Conservation (phyloP, 2,329 filamentous ascomycete genomes). For the Diplodia corticola region DNA sequence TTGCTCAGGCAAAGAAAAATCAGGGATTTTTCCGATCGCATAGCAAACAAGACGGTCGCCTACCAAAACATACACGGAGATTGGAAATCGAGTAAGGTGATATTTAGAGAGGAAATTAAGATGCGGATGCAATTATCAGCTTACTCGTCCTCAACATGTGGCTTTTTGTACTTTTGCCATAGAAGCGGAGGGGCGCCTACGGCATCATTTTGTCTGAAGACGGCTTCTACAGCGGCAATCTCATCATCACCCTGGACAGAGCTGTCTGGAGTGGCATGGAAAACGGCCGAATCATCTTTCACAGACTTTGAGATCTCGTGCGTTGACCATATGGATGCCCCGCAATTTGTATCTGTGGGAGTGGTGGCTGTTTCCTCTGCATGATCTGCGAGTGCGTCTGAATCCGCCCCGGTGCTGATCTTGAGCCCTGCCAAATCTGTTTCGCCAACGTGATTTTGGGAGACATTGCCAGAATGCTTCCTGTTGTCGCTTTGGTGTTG, state of each 20-base stretch:
- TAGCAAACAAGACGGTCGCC: background rate
- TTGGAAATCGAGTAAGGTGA: background rate
- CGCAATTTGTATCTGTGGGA: conserved; percentile 3
- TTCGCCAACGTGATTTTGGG: background rate
- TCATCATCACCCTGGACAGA: conserved; percentile 13
- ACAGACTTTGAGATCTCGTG: background rate
- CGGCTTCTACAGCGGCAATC: background rate
- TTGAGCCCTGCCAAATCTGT: background rate
- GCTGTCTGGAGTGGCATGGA: conserved; percentile 7
- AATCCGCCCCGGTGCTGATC: background rate
- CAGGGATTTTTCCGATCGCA: too few relatives aligned
- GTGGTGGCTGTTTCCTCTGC: background rate
- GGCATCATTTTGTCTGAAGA: background rate
- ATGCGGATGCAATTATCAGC: background rate
- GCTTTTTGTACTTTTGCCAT: background rate
- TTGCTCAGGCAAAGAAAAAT: too few relatives aligned
- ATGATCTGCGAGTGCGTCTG: background rate
- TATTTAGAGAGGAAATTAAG: background rate
- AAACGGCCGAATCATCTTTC: background rate
- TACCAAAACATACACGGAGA: background rate
- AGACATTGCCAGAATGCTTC: background rate
- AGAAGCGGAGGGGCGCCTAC: background rate
- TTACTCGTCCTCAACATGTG: conserved; percentile 9
- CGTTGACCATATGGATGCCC: conserved; percentile 13
- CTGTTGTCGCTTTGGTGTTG: background rate